Conservation (phyloP, 768 basidiomycete species). For the Flagelloscypha sp. region DNA sequence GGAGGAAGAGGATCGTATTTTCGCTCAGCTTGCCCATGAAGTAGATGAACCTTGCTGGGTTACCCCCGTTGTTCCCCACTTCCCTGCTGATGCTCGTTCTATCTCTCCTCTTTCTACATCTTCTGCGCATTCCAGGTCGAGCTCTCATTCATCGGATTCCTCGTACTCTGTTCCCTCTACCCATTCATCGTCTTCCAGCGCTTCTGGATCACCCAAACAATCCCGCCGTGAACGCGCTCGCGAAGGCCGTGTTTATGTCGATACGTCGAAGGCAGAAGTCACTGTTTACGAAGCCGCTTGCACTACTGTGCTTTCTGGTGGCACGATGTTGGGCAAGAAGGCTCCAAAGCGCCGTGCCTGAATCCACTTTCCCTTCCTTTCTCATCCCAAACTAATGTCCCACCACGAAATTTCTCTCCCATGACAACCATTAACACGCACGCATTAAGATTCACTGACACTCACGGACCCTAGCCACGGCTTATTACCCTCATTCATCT, state of each 20-base stretch:
- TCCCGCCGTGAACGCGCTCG: slow-evolving; percentile 65
- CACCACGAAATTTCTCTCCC: slow-evolving; percentile 5
- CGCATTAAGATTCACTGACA: too few relatives aligned
- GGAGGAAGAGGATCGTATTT: slow-evolving; percentile 66
- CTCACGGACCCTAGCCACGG: too few relatives aligned
- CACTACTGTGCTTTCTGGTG: slow-evolving; percentile 81
- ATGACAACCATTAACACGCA: slow-evolving; percentile 24
- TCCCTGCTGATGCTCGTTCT: slow-evolving; percentile 44
- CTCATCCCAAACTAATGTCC: slow-evolving; percentile 9
- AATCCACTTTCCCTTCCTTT: slow-evolving; percentile 10
- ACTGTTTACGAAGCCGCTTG: slow-evolving; percentile 84
- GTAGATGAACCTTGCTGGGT: slow-evolving; percentile 61
- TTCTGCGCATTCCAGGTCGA: slow-evolving; percentile 44
- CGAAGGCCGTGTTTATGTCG: slow-evolving; percentile 65
- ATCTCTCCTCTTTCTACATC: slow-evolving; percentile 51
- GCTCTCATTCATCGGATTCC: slow-evolving; percentile 45
- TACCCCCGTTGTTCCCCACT: slow-evolving; percentile 54
- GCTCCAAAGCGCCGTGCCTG: too few relatives aligned
- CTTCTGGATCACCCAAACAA: slow-evolving; percentile 29
- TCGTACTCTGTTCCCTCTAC: slow-evolving; percentile 35
- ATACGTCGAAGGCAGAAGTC: slow-evolving; percentile 67
- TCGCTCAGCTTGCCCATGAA: slow-evolving; percentile 67
- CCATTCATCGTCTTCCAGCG: slow-evolving; percentile 20
- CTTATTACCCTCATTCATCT: too few relatives aligned
- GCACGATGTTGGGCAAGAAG: slow-evolving; percentile 69